A percentile compares a stretch with the other conserved stretches of the same genome.
These are phyloP conservation scores for Exophiala lecanii-corni DNA, from an alignment of 2,329 filamentous ascomycete genomes.

Conservation along the genomic window DNA sequence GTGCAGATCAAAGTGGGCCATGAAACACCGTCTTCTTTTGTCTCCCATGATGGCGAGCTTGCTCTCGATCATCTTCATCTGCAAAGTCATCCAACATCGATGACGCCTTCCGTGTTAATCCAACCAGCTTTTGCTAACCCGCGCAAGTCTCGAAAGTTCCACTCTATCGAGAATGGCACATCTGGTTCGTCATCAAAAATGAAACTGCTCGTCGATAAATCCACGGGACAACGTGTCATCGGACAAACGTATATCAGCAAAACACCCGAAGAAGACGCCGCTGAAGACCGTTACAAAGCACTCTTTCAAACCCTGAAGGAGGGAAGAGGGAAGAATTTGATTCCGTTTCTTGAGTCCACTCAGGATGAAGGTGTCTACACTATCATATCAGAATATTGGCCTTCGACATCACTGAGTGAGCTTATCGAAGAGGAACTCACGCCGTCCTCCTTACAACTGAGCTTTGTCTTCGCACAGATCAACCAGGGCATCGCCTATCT, in stretches of 20 bases:
- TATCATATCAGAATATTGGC: constrained; percentile 7
- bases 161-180: not conserved
- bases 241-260: not conserved
- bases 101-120: too few relatives aligned
- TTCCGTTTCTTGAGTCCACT: constrained; percentile 1
- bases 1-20: too few relatives aligned
- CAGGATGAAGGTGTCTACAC: not conserved
- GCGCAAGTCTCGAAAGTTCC: not conserved
- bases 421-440: constrained; percentile 2
- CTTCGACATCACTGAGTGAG: constrained; percentile 1
- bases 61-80: too few relatives aligned
- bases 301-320: not conserved
- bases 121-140: constrained; percentile 1
- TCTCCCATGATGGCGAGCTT: too few relatives aligned
- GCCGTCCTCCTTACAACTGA: too few relatives aligned
- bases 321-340: constrained; percentile 2
- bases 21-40: too few relatives aligned
- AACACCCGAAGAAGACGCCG: constrained; percentile 1
- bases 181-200: not conserved
- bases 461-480: too few relatives aligned
- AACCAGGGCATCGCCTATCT: too few relatives aligned
- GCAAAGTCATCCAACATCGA: too few relatives aligned
- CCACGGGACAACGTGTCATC: constrained; percentile 1
- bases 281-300: not conserved
- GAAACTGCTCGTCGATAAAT: constrained; percentile 1